Percentiles rank a stretch among this genome's conserved stretches.
These are phyloP conservation scores for Spizellomyces punctatus DNA, from an alignment of 192 early-diverging fungal species.

Conservation along the genomic window DNA sequence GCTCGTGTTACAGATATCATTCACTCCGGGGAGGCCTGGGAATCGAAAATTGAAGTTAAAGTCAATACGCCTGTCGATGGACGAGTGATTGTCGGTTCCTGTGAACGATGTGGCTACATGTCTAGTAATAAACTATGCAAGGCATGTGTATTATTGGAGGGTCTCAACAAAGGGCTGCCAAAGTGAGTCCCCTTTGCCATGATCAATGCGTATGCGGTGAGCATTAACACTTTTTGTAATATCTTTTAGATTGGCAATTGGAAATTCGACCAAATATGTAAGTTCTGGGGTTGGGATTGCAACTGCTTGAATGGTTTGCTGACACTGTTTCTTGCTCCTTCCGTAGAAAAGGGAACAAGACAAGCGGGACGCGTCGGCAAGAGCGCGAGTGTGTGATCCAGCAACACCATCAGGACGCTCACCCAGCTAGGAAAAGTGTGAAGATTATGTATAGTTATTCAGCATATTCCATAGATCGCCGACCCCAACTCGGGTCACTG, in stretches of 20 bases:
- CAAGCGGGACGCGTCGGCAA: no score
- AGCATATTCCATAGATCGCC: no score
- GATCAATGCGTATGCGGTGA: not conserved
- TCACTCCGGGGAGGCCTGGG: conserved; percentile 89
- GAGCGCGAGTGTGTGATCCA: no score
- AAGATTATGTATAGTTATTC: no score
- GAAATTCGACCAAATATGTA: conserved; percentile 39
- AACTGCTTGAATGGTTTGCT: no score
- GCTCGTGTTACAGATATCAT: conserved; percentile 73
- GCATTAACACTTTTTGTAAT: not conserved
- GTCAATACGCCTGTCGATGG: conserved; percentile 33
- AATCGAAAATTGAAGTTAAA: conserved; percentile 28
- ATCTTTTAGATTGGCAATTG: conserved; percentile 33
- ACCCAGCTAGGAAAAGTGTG: no score
- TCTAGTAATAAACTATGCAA: conserved; percentile 90
- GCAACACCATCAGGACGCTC: no score
- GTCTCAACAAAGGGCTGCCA: conserved; percentile 88
- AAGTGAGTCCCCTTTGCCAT: conserved; percentile 21
- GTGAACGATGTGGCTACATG: conserved; percentile 94
- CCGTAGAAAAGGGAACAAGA: no score
- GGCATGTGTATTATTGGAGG: conserved; percentile 91
- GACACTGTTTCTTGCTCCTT: no score
- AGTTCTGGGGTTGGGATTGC: not conserved
- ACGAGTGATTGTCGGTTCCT: conserved; percentile 49
- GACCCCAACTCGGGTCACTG: no score